A percentile compares a stretch with the other conserved stretches of the same genome.
phyloP scores from a whole-genome alignment of 179 eudicot genomes.

The Sideroxylon spinosum region DNA sequence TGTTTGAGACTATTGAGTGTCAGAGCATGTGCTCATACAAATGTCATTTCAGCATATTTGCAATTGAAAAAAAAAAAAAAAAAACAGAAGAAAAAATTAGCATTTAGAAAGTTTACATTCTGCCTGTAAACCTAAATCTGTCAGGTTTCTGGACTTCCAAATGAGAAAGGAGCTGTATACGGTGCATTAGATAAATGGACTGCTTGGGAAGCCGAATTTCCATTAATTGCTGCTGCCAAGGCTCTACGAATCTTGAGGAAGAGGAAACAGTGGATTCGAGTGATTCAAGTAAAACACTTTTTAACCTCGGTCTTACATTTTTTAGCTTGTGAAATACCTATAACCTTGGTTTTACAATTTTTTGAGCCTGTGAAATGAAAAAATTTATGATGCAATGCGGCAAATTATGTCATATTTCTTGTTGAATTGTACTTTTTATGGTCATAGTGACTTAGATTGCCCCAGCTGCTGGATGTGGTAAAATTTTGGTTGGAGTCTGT shows the following conservation, averaged over 20 bases:
- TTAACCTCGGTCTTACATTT: background rate
- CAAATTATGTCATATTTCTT: background rate
- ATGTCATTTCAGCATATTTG: background rate
- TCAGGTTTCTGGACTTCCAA: constrained; percentile 73
- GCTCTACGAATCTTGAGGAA: constrained; percentile 62
- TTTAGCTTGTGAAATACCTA: background rate
- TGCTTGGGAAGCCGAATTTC: constrained; percentile 90
- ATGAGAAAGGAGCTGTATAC: constrained; percentile 83
- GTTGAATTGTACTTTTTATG: background rate
- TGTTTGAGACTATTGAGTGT: background rate
- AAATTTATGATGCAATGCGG: background rate
- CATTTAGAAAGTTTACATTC: background rate
- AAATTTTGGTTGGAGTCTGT: too few relatives aligned
- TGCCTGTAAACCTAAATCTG: constrained; percentile 9
- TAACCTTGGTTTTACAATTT: background rate
- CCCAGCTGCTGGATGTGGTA: too few relatives aligned
- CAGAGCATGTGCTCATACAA: background rate
- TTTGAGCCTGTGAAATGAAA: background rate
- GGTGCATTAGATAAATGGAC: constrained; percentile 78
- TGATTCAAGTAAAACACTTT: constrained; percentile 57
- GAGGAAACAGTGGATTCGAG: constrained; percentile 64
- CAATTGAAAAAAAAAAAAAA: background rate
- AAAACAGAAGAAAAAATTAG: too few relatives aligned
- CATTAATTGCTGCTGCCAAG: constrained; percentile 85
- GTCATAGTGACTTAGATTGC: background rate